phyloP scores from a whole-genome alignment of 768 basidiomycete species.

The Lactarius akahatsu region DNA sequence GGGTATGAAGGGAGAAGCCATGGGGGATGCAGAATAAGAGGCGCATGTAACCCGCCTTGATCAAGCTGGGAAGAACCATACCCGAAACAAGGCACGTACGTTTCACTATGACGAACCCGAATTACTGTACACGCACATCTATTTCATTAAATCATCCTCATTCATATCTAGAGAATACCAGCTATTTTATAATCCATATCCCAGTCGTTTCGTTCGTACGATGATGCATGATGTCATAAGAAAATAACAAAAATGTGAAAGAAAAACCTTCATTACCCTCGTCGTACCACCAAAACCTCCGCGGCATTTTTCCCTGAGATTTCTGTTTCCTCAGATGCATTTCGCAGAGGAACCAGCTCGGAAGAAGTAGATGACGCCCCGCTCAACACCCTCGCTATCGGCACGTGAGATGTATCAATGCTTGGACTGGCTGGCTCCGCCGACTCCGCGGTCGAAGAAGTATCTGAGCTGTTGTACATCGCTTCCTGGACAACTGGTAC shows the following conservation, averaged over 20 bases:
- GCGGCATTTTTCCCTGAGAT: not conserved
- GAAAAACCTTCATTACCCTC: not conserved
- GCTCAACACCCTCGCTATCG: constrained; percentile 16
- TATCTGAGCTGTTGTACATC: constrained; percentile 54
- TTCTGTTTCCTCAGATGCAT: not conserved
- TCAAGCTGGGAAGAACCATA: constrained; percentile 24
- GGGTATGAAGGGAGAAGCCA: constrained; percentile 29
- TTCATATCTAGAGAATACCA: not conserved
- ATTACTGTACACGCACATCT: not conserved
- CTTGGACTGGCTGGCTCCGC: constrained; percentile 59
- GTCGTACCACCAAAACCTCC: constrained; percentile 15
- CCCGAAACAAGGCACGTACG: constrained; percentile 25
- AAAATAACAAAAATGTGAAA: not conserved
- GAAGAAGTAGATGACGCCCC: constrained; percentile 17
- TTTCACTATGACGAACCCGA: not conserved
- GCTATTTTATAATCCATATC: not conserved
- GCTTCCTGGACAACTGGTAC: constrained; percentile 38
- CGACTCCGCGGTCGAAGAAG: constrained; percentile 49
- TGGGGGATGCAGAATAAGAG: constrained; percentile 26
- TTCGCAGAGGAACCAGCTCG: constrained; percentile 9
- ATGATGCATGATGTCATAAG: constrained; percentile 2
- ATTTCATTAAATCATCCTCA: not conserved
- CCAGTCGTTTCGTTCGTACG: not conserved
- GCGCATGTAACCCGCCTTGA: constrained; percentile 26
- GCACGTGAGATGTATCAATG: constrained; percentile 15